Base-by-base conservation (phyloP, 306 rosid genomes). In the Amphicarpaea edgeworthii region DNA sequence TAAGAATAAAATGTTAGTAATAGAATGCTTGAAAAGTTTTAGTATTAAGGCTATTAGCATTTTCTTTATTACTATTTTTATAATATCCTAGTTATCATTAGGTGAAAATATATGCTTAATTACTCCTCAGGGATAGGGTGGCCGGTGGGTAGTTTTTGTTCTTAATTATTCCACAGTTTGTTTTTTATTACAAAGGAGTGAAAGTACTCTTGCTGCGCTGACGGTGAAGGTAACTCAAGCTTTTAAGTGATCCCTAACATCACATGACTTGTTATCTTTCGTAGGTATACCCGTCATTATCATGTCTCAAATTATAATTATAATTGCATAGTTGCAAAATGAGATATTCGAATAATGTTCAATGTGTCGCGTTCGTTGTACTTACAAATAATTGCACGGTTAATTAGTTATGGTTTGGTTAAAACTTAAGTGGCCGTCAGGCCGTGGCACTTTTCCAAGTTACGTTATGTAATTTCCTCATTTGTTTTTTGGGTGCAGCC, bases 311-410 rank as follows among this genome's bases (percentile, higher is more conserved):
- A n/a, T 62, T 15, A 9, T 1, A 30, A 3, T 60, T 34, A 61
- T 64, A 40, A 9, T 75, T 64, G 72, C 53, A 6, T 6, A 59
- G 49, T 26, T 6, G n/a, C 37, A 64, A 51, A 76, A 23, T 76
- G 9, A 63, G 53, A 15, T 3, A 75, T 37, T 75, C 50, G 54
- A 65, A 64, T 51, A 10, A 45, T 12, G 43, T 45, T 14, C 12
- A 73, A 45, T 34, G 60, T 61, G 78, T 23, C 20, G 40, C 10
- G 38, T 46, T 16, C 70, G 30, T 60, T 37, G 71, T 12, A 4
- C 62, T 4, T 43, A 24, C 50, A 16, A 59, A 28, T 73, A 43
- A 43, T 73, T n/a, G 77, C 32, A n/a, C 2, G 12, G 53, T 28
- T 28, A 28, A n/a, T n/a, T n/a, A n/a, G n/a, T 47, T 63, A 37